These are phyloP conservation scores for Clarireedia sp. DNA, from an alignment of 2,329 filamentous ascomycete species.

Conservation along the genomic window DNA sequence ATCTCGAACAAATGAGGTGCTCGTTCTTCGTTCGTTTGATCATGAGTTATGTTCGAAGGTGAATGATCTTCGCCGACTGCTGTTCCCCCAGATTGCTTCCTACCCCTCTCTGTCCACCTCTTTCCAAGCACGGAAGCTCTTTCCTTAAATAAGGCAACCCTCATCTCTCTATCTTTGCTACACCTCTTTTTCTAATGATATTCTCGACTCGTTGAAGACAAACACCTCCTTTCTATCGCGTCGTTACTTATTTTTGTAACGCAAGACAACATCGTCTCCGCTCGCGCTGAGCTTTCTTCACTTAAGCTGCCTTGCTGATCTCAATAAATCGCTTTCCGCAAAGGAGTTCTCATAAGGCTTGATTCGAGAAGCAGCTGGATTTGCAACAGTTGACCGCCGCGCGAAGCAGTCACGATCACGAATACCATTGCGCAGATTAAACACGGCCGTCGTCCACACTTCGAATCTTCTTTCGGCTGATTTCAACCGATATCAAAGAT, in stretches of 20 bases:
- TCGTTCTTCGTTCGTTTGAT: no score
- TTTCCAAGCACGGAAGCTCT: neutral
- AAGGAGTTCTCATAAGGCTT: neutral
- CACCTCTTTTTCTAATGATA: neutral
- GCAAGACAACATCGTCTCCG: neutral
- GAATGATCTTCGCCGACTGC: neutral
- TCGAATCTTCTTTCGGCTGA: no score
- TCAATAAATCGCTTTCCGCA: neutral
- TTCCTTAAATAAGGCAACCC: neutral
- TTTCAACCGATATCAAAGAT: no score
- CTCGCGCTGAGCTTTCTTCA: neutral
- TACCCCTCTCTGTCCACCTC: neutral
- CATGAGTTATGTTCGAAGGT: neutral
- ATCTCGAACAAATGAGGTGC: no score
- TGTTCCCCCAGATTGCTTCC: neutral
- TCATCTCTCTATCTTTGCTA: neutral
- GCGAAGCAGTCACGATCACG: no score
- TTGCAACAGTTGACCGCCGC: no score
- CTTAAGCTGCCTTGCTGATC: neutral
- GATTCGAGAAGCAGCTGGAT: neutral
- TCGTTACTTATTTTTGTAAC: constrained; percentile 4
- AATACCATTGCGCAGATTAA: no score
- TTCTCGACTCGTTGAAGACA: neutral
- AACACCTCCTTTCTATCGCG: neutral
- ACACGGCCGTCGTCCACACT: no score